Evolutionary conservation across 441 rosid genomes (phyloP), one percentile per base, ranked within the genome.

Genomic region (Codiaeum variegatum): DNA sequence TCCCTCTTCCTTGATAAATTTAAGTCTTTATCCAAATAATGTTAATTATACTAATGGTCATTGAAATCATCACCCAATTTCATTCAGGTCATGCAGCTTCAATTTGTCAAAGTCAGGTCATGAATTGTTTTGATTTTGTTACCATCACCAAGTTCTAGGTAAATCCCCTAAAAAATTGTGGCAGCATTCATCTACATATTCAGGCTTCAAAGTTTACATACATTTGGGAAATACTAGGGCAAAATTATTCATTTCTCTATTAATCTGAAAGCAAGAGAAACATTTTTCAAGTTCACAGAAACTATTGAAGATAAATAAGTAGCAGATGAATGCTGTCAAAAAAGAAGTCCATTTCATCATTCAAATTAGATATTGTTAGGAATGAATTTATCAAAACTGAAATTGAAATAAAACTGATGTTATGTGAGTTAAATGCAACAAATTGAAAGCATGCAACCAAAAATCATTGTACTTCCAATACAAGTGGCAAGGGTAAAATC

Each of bases 401-500:
- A 49, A 36, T 4, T 49, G 55, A 49, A 49, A 49, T 21, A 49
- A 49, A 49, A 49, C 5, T 21, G 19, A 49, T 15, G 54, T 6
- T 21, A 18, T 49, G 9, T 49, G 55, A 52, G 12, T 26, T 8
- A n/a, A 52, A 19, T 23, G 23, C 58, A 52, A 52, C 21, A 51
- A 21, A 52, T 52, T 21, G 58, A 52, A 52, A 21, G 2, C 21
- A 1, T 9, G 23, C 21, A 23, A 52, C 58, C 58, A 21, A 21
- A 21, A 8, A 44, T 59, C 21, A 44, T 8, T 49, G 19, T 32
- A 56, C 12, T 75, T 55, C 34, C 66, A 23, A 59, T 38, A 38
- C 28, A 69, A 56, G 72, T 44, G 40, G 55, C 29, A 75, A 59
- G 47, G 69, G 70, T 62, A 66, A 63, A 38, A 70, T 38, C 51